phyloP scores from a whole-genome alignment of 1,284 basidiomycete genomes.

The Fomes fomentarius region DNA sequence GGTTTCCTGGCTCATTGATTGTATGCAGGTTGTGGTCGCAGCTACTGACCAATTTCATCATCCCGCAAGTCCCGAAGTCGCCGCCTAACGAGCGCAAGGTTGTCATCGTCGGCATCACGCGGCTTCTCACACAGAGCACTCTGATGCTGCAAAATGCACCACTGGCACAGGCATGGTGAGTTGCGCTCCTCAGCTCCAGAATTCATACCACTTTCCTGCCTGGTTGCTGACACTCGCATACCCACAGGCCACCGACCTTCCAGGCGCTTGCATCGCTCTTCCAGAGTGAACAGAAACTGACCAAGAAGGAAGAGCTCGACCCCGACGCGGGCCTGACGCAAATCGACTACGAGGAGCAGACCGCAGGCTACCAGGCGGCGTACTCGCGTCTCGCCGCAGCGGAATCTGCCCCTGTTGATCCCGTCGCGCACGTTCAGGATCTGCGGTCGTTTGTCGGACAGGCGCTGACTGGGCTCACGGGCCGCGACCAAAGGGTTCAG shows the following conservation, averaged over 20 bases:
- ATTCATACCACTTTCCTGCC: too few species aligned
- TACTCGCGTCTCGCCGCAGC: slow-evolving; percentile 92
- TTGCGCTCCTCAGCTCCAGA: too few species aligned
- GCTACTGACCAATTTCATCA: slow-evolving; percentile 78
- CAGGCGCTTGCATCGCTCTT: slow-evolving; percentile 81
- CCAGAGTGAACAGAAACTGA: slow-evolving; percentile 68
- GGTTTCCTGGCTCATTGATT: too few species aligned
- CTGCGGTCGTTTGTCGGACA: slow-evolving; percentile 55
- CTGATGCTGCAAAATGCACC: slow-evolving; percentile 71
- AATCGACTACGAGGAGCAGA: slow-evolving; percentile 89
- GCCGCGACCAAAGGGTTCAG: slow-evolving; percentile 38
- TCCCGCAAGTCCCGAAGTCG: slow-evolving; percentile 83
- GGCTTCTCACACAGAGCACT: slow-evolving; percentile 76
- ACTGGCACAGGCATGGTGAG: slow-evolving; percentile 72
- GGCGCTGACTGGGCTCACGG: slow-evolving; percentile 40
- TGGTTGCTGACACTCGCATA: neutral
- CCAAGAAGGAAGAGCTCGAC: slow-evolving; percentile 52
- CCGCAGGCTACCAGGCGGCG: slow-evolving; percentile 89
- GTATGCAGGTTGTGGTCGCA: slow-evolving; percentile 80
- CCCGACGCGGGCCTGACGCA: slow-evolving; percentile 68
- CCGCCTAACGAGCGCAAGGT: slow-evolving; percentile 84
- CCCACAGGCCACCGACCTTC: slow-evolving; percentile 66
- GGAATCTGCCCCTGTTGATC: slow-evolving; percentile 56
- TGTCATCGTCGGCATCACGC: slow-evolving; percentile 81
- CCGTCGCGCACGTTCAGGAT: slow-evolving; percentile 62